phyloP scores from a whole-genome alignment of 1,284 basidiomycete species.

The Irpex sp. region DNA sequence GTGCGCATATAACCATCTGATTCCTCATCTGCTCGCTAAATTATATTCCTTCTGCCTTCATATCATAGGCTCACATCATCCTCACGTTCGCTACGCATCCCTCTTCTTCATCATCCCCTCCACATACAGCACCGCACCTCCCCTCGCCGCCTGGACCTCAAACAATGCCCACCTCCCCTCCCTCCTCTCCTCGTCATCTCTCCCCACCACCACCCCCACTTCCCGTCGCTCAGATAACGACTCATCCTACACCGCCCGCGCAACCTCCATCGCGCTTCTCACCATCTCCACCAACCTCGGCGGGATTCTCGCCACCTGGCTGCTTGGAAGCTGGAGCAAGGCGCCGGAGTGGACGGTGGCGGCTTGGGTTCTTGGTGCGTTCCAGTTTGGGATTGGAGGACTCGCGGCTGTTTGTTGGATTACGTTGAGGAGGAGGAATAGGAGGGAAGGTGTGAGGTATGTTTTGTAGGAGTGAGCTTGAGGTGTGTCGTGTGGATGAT shows the following conservation, averaged over 20 bases:
- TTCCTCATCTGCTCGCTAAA: too few species aligned
- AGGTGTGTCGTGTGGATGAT: too few species aligned
- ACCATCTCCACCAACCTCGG: constrained; percentile 66
- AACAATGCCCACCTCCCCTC: constrained; percentile 52
- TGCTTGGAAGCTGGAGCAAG: constrained; percentile 22
- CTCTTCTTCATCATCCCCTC: constrained; percentile 58
- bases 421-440: not conserved
- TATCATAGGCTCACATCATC: not conserved
- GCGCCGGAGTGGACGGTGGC: constrained; percentile 11
- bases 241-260: constrained; percentile 54
- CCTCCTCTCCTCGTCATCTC: constrained; percentile 32
- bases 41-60: not conserved
- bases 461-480: too few species aligned
- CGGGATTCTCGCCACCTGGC: constrained; percentile 52
- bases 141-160: constrained; percentile 60
- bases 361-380: constrained; percentile 8
- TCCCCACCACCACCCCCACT: not conserved
- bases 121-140: constrained; percentile 58
- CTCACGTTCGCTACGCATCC: constrained; percentile 38
- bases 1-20: constrained; percentile 36
- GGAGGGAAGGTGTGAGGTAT: not conserved
- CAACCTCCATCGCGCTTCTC: constrained; percentile 60
- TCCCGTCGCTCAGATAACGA: not conserved
- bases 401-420: constrained; percentile 3
- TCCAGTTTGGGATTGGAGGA: constrained; percentile 12